Base-by-base conservation (phyloP, 768 basidiomycete species). In the Mrakia hoshinonis region DNA sequence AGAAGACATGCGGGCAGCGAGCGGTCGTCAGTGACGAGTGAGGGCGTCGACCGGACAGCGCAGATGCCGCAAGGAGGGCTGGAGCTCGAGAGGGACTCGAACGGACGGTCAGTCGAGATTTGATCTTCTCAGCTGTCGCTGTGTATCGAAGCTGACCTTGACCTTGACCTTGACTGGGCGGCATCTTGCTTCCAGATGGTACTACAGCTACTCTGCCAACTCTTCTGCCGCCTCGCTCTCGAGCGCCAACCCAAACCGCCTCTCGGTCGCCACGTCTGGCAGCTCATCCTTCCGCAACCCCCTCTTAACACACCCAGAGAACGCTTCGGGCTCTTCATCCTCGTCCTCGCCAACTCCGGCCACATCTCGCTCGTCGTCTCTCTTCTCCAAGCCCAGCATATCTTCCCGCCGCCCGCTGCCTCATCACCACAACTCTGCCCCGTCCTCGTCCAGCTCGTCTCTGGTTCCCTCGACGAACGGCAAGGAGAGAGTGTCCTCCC, bases 131-230 rank as follows among this genome's bases (percentile, higher is more conserved):
- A 38, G 15, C 18, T 61, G 11, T 4, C 24, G 55, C 12, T 4
- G 13, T 58, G 13, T 29, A 15, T 29, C 46, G 22, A 36, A 18
- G 20, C 47, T 66, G 18, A 66, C 22, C n/a, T n/a, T n/a, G n/a
- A n/a, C n/a, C n/a, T n/a, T n/a, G n/a, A n/a, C n/a, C n/a, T n/a
- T n/a, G n/a, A n/a, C n/a, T n/a, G n/a, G n/a, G n/a, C n/a, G n/a
- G n/a, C n/a, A n/a, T n/a, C n/a, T 34, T 18, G 7, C 7, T 20
- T 31, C 4, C 38, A 70, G 60, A 52, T 70, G 69, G 69, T 70
- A 70, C 61, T 70, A 70, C 60, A 54, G 34, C 61, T 70, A 70
- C 36, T 70, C 69, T 22, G 63, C 69, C 34, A 49, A 47, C 39
- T 63, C 69, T n/a, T 70, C 69, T 1, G 36, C 49, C 15, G 61